Base-by-base conservation (phyloP, 768 basidiomycete species). In the Roridomyces roridus region DNA sequence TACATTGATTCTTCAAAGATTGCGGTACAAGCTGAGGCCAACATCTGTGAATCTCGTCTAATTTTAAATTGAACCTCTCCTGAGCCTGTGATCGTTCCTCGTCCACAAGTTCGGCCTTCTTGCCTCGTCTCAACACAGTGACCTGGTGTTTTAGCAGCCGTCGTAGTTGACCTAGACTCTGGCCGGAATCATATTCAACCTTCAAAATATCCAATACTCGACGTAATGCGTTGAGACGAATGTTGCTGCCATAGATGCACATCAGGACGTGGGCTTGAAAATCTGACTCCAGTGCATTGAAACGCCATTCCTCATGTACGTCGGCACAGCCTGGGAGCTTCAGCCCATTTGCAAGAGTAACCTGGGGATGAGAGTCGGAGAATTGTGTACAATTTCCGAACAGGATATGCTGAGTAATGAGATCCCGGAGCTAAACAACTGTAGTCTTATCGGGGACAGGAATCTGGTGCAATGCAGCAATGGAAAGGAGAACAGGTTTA, bases 1-100 rank as follows among this genome's bases (percentile, higher is more conserved):
- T 40, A n/a, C 36, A 4, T 10, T 54, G 35, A 21, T 54, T 24
- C 14, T 54, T 54, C n/a, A 46, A 15, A 5, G 52, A 54, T 24
- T 55, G 54, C 5, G 54, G 46, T 20, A 55, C 29, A 25, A 41
- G 26, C 18, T 42, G 54, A 3, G 54, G 54, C 54, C 46, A 48
- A 55, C 26, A n/a, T 28, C 25, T 28, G 9, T n/a, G 28, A 14
- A 36, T 24, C 15, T 37, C 46, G 14, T 46, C 18, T 37, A 34
- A 4, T 11, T 40, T 11, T 15, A 25, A 6, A 3, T 11, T 35
- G 34, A 3, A 17, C 11, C n/a, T 46, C 26, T 2, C 6, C 25
- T 25, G 29, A 10, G 9, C 18, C 3, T 4, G n/a, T 31, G 29
- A 31, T 6, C 29, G 24, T 3, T 34, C 3, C 10, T 21, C 14